A percentile compares a stretch with the other conserved stretches of the same genome.
Evolutionary conservation across 805 yeast genomes (phyloP).

Genomic region (Candida peoriensis): DNA sequence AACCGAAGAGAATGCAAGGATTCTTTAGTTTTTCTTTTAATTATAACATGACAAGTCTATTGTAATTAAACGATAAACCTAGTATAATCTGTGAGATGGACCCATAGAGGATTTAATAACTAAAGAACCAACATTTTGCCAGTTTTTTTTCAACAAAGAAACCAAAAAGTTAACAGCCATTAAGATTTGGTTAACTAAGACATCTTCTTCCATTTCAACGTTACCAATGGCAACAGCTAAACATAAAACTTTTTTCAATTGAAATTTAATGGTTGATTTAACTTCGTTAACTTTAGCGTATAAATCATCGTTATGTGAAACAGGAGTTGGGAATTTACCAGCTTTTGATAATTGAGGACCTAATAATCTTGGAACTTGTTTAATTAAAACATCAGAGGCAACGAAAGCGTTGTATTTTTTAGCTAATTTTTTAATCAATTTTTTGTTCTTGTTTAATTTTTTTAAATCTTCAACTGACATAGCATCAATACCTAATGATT

Average conservation of each 20-base stretch:
- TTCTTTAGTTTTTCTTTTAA: too few relatives aligned
- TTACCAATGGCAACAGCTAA: conserved; percentile 99
- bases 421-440: conserved; percentile 98
- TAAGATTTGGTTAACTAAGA: conserved; percentile 95
- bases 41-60: neutral
- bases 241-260: conserved; percentile 99
- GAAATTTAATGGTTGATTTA: conserved; percentile 99
- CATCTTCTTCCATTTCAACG: conserved; percentile 99
- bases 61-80: conserved; percentile 31
- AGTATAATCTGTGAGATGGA: conserved; percentile 99
- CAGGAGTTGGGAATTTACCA: conserved; percentile 99
- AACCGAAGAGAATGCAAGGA: too few relatives aligned
- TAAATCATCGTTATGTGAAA: conserved; percentile 98
- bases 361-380: conserved; percentile 99
- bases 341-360: conserved; percentile 99
- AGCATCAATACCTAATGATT: conserved; percentile 98
- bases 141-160: conserved; percentile 99
- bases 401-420: conserved; percentile 99
- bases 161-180: conserved; percentile 99
- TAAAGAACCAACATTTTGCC: conserved; percentile 99
- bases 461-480: conserved; percentile 99
- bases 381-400: conserved; percentile 98
- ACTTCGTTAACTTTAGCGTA: conserved; percentile 95
- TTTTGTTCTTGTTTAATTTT: conserved; percentile 99
- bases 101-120: conserved; percentile 99